phyloP scores from a whole-genome alignment of 176 grass and related monocot genomes.

The Bromus sterilis region DNA sequence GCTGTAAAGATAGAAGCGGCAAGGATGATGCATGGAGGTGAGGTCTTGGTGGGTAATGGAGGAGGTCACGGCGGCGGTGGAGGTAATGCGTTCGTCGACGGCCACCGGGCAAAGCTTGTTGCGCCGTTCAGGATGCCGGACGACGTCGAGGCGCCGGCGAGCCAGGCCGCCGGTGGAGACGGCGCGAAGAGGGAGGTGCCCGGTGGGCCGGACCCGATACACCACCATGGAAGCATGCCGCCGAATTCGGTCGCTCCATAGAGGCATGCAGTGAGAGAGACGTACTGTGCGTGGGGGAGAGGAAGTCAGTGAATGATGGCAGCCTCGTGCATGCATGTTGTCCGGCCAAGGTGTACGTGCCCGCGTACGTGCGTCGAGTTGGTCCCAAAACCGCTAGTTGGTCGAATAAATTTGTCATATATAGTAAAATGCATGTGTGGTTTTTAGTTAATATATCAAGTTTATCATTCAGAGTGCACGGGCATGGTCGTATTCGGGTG shows the following conservation, averaged over 20 bases:
- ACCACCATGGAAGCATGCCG: slow-evolving; percentile 12
- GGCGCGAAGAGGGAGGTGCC: slow-evolving; percentile 21
- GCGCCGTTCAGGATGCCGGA: neutral
- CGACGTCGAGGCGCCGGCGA: neutral
- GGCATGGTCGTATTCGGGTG: neutral
- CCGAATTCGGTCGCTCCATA: neutral
- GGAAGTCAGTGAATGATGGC: neutral
- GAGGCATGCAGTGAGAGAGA: neutral
- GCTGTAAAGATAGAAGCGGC: neutral
- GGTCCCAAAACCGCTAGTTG: neutral
- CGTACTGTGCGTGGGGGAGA: too few species aligned
- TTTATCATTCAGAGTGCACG: neutral
- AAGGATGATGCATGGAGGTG: neutral
- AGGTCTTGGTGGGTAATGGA: neutral
- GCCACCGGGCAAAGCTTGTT: neutral
- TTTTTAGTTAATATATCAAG: neutral
- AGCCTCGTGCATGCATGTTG: neutral
- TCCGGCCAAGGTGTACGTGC: neutral
- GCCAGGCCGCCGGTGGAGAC: neutral
- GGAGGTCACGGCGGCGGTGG: neutral
- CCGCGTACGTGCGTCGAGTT: neutral
- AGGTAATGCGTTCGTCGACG: neutral
- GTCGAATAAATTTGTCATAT: neutral
- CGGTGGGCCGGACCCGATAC: slow-evolving; percentile 25
- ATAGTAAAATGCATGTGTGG: neutral